Evolutionary conservation across 1,284 basidiomycete species (phyloP).

Genomic region (Rhodotorula sp.): DNA sequence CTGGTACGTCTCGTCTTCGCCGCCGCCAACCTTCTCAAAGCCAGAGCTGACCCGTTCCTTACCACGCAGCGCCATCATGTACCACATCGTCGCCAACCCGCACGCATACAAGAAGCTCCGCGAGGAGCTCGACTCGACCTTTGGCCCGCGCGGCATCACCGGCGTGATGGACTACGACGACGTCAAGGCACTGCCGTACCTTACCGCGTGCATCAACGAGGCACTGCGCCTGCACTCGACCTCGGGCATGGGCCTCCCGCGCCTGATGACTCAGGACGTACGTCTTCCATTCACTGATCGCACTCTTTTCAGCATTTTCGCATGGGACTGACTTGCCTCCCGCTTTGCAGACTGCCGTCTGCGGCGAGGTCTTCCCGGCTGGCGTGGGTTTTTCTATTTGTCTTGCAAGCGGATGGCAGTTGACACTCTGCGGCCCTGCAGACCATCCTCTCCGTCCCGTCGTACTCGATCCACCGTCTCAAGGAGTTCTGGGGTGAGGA

Average conservation of each 20-base stretch:
- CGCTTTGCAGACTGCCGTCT: conserved; percentile 64
- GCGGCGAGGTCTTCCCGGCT: conserved; percentile 65
- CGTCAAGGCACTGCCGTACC: conserved; percentile 44
- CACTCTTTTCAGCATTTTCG: background rate
- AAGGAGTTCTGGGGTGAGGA: conserved; percentile 72
- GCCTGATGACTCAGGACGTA: conserved; percentile 29
- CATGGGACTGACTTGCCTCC: background rate
- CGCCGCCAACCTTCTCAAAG: background rate
- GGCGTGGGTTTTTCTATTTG: conserved; percentile 61
- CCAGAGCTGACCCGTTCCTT: background rate
- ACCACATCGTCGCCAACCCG: conserved; percentile 72
- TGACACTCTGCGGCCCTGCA: background rate
- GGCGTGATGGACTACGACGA: conserved; percentile 47
- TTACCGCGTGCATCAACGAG: conserved; percentile 81
- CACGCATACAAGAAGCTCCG: conserved; percentile 70
- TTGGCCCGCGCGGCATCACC: conserved; percentile 55
- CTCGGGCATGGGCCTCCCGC: conserved; percentile 66
- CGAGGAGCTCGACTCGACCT: conserved; percentile 72
- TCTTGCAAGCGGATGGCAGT: background rate
- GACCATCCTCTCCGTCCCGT: conserved; percentile 52
- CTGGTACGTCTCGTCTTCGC: conserved; percentile 51
- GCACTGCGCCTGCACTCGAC: conserved; percentile 77
- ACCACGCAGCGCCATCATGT: conserved; percentile 65
- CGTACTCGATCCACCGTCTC: conserved; percentile 76
- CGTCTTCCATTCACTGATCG: too few species aligned